Evolutionary conservation across 2,329 filamentous ascomycete genomes (phyloP).

Genomic region (Alternaria sp.): DNA sequence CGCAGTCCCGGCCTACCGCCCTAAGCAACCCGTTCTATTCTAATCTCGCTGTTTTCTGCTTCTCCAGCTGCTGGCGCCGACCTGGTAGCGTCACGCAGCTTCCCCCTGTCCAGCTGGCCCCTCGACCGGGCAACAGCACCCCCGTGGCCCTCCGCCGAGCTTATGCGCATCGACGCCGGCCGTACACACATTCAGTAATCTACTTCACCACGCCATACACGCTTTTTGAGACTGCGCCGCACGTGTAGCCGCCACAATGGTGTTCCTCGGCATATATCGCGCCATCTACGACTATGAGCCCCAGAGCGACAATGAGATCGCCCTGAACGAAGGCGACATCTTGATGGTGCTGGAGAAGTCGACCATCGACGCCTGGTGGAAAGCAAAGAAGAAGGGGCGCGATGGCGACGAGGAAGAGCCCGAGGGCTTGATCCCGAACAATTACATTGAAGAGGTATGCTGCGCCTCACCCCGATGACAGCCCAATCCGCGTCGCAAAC

Average conservation of each 20-base stretch:
- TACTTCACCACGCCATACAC: conserved; percentile 4
- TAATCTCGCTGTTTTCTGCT: not conserved
- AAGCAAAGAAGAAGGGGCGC: conserved; percentile 83
- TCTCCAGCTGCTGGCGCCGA: conserved; percentile 12
- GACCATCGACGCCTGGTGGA: conserved; percentile 85
- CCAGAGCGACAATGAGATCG: conserved; percentile 83
- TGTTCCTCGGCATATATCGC: conserved; percentile 88
- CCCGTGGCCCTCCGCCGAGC: conserved; percentile 33
- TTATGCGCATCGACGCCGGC: conserved; percentile 34
- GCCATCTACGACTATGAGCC: conserved; percentile 93
- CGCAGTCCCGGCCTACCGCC: conserved; percentile 11
- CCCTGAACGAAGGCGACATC: conserved; percentile 83
- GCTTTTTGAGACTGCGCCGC: conserved; percentile 19
- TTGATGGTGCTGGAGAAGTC: conserved; percentile 89
- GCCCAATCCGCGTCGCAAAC: not conserved
- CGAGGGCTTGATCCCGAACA: conserved; percentile 86
- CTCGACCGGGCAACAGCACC: conserved; percentile 29
- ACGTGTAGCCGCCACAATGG: conserved; percentile 63
- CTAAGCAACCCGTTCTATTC: not conserved
- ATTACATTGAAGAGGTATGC: conserved; percentile 88
- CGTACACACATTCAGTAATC: conserved; percentile 23
- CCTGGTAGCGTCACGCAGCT: conserved; percentile 12
- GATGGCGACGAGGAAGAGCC: conserved; percentile 89
- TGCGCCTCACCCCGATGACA: not conserved
- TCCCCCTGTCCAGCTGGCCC: conserved; percentile 23